Evolutionary conservation across 2,329 filamentous ascomycete species (phyloP).

Genomic region (Colletotrichum sp.): DNA sequence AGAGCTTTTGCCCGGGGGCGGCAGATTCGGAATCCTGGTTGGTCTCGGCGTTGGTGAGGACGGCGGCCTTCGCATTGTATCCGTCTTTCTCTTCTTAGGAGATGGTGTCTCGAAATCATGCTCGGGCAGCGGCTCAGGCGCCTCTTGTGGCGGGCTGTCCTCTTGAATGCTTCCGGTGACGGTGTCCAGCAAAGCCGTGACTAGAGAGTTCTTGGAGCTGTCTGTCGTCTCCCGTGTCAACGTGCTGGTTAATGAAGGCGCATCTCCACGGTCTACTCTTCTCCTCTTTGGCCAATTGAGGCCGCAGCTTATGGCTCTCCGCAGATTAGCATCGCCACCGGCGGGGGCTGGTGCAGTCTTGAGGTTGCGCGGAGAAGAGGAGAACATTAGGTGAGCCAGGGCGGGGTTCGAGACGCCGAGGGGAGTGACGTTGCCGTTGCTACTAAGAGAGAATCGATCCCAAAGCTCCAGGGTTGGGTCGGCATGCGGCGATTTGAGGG

Average conservation of each 20-base stretch:
- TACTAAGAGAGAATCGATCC: slow-evolving; percentile 70
- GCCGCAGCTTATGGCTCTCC: slow-evolving; percentile 72
- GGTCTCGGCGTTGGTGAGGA: slow-evolving; percentile 21
- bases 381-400: slow-evolving; percentile 70
- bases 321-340: slow-evolving; percentile 51
- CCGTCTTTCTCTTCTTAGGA: slow-evolving; percentile 39
- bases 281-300: slow-evolving; percentile 75
- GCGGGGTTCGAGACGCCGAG: slow-evolving; percentile 58
- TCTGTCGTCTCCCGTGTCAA: slow-evolving; percentile 48
- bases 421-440: slow-evolving; percentile 46
- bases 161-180: slow-evolving; percentile 60
- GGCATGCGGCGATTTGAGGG: slow-evolving; percentile 69
- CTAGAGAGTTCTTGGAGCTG: slow-evolving; percentile 60
- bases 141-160: slow-evolving; percentile 36
- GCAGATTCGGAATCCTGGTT: neutral
- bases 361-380: slow-evolving; percentile 70
- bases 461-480: slow-evolving; percentile 79
- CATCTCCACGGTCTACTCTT: slow-evolving; percentile 57
- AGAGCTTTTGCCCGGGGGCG: neutral
- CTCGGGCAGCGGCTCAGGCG: slow-evolving; percentile 23
- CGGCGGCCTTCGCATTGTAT: slow-evolving; percentile 1
- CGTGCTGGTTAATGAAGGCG: slow-evolving; percentile 34
- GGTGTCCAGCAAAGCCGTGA: slow-evolving; percentile 70
- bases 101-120: slow-evolving; percentile 44
- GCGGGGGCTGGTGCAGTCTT: slow-evolving; percentile 44